Base-by-base conservation (phyloP, 306 rosid species). In the Glycine latifolia region DNA sequence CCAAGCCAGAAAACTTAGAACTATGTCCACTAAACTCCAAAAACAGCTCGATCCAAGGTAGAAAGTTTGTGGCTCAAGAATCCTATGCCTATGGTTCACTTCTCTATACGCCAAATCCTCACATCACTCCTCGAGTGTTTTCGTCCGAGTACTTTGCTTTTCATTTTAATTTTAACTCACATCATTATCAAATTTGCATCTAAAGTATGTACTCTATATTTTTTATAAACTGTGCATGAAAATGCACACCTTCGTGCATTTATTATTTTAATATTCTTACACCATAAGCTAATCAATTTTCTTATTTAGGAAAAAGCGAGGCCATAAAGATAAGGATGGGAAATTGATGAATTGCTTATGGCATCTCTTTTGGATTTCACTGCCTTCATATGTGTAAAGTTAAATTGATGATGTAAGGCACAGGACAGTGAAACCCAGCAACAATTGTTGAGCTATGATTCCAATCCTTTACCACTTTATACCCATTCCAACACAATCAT, bases 401-500 rank as follows among this genome's bases (percentile, higher is more conserved):
- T 33, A 77, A 84, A 12, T 11, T 26, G 49, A 66, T 84, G 84
- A 81, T 65, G 85, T 46, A 54, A 81, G 67, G 31, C 31, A 26
- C 31, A 1, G 74, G 49, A 72, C 44, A 82, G 53, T 26, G 81
- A 66, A 68, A 71, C 2, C 31, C 80, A 82, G 75, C 79, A 79
- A 83, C 84, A 79, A 87, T 86, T 26, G 31, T 26, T 81, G 88
- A 47, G 83, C 63, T 78, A 89, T 92, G 80, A 90, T 88, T 71
- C 76, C 76, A 63, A 81, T 66, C 79, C 84, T 73, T 62, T 76
- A 85, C 67, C 67, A 66, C 83, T 37, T 91, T 87, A 26, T 26
- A 26, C 31, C 31, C 88, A 89, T 88, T 75, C 88, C 91, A 89
- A 85, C 91, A 88, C 90, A 87, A 88, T 91, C 94, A 88, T 89